Evolutionary conservation across 345 rosid genomes (phyloP).

Genomic region (Viola odorata): DNA sequence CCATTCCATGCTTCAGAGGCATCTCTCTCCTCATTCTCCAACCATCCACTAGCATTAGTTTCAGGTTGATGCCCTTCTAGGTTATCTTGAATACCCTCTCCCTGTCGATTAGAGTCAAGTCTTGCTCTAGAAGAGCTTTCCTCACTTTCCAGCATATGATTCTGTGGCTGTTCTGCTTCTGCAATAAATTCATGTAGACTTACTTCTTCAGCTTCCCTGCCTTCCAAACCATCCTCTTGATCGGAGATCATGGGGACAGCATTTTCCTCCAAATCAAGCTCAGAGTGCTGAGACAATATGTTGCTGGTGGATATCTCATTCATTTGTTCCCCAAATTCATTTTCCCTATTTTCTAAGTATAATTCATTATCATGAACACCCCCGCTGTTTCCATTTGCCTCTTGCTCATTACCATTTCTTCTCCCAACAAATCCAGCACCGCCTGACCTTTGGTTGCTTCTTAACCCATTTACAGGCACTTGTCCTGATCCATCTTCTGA

Average conservation of each 20-base stretch:
- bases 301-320: conserved; percentile 1
- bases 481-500: conserved; percentile 43
- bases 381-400: conserved; percentile 21
- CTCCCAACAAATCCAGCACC: conserved; percentile 28
- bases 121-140: conserved; percentile 34
- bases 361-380: conserved; percentile 23
- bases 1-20: conserved; percentile 32
- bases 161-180: conserved; percentile 33
- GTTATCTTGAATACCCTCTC: conserved; percentile 34
- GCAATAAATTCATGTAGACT: conserved; percentile 26
- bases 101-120: conserved; percentile 37
- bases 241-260: conserved; percentile 13
- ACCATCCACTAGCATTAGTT: conserved; percentile 35
- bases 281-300: conserved; percentile 15
- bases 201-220: conserved; percentile 25
- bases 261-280: conserved; percentile 26
- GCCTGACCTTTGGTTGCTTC: conserved; percentile 29
- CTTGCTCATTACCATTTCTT: conserved; percentile 31
- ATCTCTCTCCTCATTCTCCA: conserved; percentile 41
- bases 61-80: conserved; percentile 30
- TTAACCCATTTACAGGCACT: conserved; percentile 34
- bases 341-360: conserved; percentile 24
- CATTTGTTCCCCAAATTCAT: conserved; percentile 16
- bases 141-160: conserved; percentile 35
- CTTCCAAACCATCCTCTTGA: conserved; percentile 25